A percentile compares a stretch with the other conserved stretches of the same genome.
phyloP scores from a whole-genome alignment of 2,329 filamentous ascomycete genomes.

The Cordyceps tenuipes region DNA sequence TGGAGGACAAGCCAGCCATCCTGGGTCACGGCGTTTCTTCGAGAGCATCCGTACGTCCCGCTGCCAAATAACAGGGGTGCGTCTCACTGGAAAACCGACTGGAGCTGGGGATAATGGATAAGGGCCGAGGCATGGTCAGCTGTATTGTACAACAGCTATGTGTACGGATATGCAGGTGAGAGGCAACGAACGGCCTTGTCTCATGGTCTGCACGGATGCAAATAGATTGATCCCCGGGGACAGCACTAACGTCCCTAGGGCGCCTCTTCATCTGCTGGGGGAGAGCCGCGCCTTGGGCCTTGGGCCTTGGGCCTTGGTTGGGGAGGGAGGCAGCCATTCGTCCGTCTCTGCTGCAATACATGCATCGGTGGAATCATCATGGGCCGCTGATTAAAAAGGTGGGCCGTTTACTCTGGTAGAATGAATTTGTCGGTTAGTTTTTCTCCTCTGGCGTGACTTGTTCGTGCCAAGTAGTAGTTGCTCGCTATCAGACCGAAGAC shows the following conservation, averaged over 20 bases:
- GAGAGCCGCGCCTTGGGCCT: background rate
- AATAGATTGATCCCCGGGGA: background rate
- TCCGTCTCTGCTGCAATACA: background rate
- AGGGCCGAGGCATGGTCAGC: background rate
- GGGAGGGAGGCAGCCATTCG: background rate
- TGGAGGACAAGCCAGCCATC: no score
- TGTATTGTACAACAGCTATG: no score
- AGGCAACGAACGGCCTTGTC: conserved; percentile 1
- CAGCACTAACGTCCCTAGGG: background rate
- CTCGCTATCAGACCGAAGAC: background rate
- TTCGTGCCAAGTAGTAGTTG: no score
- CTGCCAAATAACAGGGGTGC: background rate
- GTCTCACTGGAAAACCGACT: background rate
- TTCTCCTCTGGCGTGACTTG: background rate
- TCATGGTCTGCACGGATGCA: background rate
- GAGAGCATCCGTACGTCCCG: background rate
- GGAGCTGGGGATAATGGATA: background rate
- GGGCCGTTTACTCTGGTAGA: background rate
- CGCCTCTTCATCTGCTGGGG: background rate
- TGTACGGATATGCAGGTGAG: background rate
- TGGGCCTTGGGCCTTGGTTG: background rate
- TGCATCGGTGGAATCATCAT: background rate
- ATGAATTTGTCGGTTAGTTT: background rate
- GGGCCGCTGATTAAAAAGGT: conserved; percentile 5
- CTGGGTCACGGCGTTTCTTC: background rate